A percentile compares a stretch with the other conserved stretches of the same genome.
Evolutionary conservation across 1,284 basidiomycete genomes (phyloP).

Genomic region (Ceratobasidium sp.): DNA sequence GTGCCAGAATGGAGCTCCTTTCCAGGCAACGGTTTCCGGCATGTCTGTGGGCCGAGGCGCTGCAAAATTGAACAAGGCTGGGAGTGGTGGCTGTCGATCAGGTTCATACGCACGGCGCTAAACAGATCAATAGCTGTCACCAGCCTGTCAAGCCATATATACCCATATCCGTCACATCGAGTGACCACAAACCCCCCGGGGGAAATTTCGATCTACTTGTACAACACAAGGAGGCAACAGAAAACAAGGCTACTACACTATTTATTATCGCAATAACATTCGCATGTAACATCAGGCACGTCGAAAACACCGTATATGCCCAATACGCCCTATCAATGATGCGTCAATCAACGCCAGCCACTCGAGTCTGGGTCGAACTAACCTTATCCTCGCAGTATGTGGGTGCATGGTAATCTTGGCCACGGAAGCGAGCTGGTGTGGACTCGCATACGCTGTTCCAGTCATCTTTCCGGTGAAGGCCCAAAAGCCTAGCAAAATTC

Average conservation of each 20-base stretch:
- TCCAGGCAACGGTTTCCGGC: conserved; percentile 25
- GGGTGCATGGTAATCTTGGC: conserved; percentile 1
- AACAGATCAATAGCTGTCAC: not conserved
- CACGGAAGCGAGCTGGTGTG: conserved; percentile 11
- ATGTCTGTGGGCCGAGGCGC: not conserved
- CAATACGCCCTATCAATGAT: conserved; percentile 4
- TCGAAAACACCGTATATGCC: conserved; percentile 42
- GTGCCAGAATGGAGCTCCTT: conserved; percentile 35
- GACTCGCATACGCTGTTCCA: conserved; percentile 41
- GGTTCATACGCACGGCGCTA: not conserved
- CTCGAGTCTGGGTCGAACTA: not conserved
- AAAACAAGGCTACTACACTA: not conserved
- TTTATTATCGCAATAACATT: conserved; percentile 24
- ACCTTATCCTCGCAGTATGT: conserved; percentile 41
- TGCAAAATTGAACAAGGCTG: not conserved
- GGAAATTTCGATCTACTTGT: not conserved
- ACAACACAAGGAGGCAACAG: too few relatives aligned
- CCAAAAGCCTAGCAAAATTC: conserved; percentile 27
- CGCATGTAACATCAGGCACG: conserved; percentile 19
- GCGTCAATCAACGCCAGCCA: not conserved
- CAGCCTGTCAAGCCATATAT: too few relatives aligned
- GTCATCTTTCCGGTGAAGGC: conserved; percentile 20
- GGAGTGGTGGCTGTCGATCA: not conserved
- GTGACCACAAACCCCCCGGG: too few relatives aligned
- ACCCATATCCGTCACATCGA: too few relatives aligned